phyloP scores from a whole-genome alignment of 2,329 filamentous ascomycete species.

The Metarhizium anisopliae region DNA sequence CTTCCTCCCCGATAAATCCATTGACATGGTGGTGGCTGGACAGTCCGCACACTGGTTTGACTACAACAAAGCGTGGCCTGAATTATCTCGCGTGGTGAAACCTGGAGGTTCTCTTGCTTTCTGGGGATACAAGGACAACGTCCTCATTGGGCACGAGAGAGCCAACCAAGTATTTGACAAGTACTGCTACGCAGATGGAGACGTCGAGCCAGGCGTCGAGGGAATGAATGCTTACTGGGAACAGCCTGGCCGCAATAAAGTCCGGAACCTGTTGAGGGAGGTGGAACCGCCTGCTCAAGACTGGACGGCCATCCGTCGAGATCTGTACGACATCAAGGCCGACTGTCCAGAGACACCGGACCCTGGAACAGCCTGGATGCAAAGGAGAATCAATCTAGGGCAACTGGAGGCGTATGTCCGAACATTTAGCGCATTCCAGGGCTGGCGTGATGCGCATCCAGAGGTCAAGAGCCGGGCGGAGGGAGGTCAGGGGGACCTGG shows the following conservation, averaged over 20 bases:
- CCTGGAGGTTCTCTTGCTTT: conserved; percentile 51
- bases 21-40: conserved; percentile 43
- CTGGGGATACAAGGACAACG: conserved; percentile 58
- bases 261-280: conserved; percentile 41
- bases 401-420: conserved; percentile 52
- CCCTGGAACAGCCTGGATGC: conserved; percentile 36
- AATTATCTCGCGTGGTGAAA: conserved; percentile 43
- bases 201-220: conserved; percentile 32
- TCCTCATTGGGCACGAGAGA: conserved; percentile 42
- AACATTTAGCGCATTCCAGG: conserved; percentile 51
- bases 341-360: conserved; percentile 22
- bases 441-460: conserved; percentile 49
- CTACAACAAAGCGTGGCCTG: conserved; percentile 43
- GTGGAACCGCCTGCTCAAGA: conserved; percentile 41
- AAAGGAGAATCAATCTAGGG: conserved; percentile 43
- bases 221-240: conserved; percentile 53
- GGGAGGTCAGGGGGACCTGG: conserved; percentile 50
- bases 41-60: conserved; percentile 63
- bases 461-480: conserved; percentile 37
- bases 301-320: conserved; percentile 43
- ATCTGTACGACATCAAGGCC: conserved; percentile 49
- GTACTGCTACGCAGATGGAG: conserved; percentile 44
- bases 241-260: conserved; percentile 46
- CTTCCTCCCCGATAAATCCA: conserved; percentile 35
- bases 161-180: conserved; percentile 44